Evolutionary conservation across 192 early-diverging fungal species (phyloP).

Genomic region (Coemansia sp.): DNA sequence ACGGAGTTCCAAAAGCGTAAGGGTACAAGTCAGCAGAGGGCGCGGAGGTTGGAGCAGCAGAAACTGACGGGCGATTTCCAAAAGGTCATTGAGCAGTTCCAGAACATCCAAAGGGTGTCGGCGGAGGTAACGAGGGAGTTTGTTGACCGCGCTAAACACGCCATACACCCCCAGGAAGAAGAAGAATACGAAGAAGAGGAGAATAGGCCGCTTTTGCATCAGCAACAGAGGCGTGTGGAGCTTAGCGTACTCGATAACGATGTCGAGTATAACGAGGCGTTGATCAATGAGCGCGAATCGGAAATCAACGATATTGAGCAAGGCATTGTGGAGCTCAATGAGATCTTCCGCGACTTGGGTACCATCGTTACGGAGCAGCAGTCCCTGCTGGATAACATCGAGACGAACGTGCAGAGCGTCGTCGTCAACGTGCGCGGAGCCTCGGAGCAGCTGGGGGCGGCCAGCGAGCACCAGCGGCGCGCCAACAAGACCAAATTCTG

Average conservation of each 20-base stretch:
- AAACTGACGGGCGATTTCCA: slow-evolving; percentile 96
- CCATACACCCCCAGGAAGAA: slow-evolving; percentile 21
- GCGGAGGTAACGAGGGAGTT: slow-evolving; percentile 83
- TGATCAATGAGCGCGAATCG: slow-evolving; percentile 92
- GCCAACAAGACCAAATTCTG: slow-evolving; percentile 84
- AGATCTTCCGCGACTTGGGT: slow-evolving; percentile 95
- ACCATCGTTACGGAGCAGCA: slow-evolving; percentile 98
- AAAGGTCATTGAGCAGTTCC: slow-evolving; percentile 86
- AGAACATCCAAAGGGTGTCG: slow-evolving; percentile 77
- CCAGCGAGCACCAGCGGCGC: slow-evolving; percentile 74
- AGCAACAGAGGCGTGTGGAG: slow-evolving; percentile 46
- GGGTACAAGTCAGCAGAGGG: slow-evolving; percentile 19
- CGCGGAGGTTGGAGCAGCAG: slow-evolving; percentile 85
- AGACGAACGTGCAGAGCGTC: slow-evolving; percentile 88
- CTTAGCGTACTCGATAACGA: slow-evolving; percentile 84
- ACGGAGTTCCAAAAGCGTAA: slow-evolving; percentile 53
- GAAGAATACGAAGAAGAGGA: slow-evolving; percentile 19
- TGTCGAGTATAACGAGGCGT: slow-evolving; percentile 89
- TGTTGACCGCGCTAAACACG: slow-evolving; percentile 72
- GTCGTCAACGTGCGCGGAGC: slow-evolving; percentile 78
- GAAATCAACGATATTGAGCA: slow-evolving; percentile 92
- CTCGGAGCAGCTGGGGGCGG: slow-evolving; percentile 75
- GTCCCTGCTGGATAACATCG: slow-evolving; percentile 91
- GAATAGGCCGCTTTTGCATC: slow-evolving; percentile 29
- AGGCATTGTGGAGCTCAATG: slow-evolving; percentile 92